A percentile compares a stretch with the other conserved stretches of the same genome.
phyloP scores from a whole-genome alignment of 2,329 filamentous ascomycete species.

The Chaetomium sp. region DNA sequence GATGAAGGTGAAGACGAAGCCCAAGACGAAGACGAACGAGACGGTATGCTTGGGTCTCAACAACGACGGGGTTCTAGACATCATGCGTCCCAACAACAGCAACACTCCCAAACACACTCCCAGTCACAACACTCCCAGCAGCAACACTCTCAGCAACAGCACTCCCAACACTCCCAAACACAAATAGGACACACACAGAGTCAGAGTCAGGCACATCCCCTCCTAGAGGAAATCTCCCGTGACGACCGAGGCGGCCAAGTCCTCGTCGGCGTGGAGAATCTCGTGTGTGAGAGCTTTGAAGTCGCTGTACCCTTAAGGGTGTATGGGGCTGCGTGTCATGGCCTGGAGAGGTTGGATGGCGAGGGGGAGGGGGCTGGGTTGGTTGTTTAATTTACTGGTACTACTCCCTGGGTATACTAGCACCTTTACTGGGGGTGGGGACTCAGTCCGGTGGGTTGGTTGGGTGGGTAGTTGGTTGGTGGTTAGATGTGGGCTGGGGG shows the following conservation, averaged over 20 bases:
- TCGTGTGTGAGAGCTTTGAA: constrained; percentile 86
- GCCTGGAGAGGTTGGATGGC: constrained; percentile 49
- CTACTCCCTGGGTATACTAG: not conserved
- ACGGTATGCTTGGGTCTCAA: not conserved
- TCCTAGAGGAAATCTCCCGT: constrained; percentile 73
- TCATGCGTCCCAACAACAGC: too few species aligned
- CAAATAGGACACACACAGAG: not conserved
- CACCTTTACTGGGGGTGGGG: too few species aligned
- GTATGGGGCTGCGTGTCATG: constrained; percentile 59
- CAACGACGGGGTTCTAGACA: not conserved
- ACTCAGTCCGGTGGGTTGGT: too few species aligned
- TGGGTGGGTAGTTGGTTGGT: too few species aligned
- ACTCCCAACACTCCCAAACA: too few species aligned
- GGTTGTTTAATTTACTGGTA: not conserved
- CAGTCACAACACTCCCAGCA: too few species aligned
- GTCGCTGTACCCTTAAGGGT: constrained; percentile 78
- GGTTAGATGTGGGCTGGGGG: too few species aligned
- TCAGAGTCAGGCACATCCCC: constrained; percentile 33
- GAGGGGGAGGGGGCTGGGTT: constrained; percentile 41
- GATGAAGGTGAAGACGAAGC: constrained; percentile 9
- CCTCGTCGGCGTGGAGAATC: constrained; percentile 67
- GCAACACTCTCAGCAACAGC: too few species aligned
- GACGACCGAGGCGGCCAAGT: constrained; percentile 72
- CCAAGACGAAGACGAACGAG: too few species aligned
- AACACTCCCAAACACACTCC: too few species aligned